These are phyloP conservation scores for Colletotrichum neosansevieriae DNA, from an alignment of 2,329 filamentous ascomycete species.

Conservation along the genomic window DNA sequence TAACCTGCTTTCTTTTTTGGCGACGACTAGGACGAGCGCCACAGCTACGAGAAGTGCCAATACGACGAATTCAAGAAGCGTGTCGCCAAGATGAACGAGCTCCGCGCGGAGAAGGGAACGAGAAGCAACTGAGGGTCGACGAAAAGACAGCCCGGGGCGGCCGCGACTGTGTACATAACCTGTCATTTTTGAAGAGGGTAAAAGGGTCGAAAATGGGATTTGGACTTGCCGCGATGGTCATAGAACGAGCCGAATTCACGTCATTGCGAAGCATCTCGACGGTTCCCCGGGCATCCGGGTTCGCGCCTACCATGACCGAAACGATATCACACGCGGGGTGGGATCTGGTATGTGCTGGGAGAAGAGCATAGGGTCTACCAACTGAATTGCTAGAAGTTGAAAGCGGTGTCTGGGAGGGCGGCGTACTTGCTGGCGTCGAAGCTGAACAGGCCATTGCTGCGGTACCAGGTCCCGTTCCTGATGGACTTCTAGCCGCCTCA, in stretches of 20 bases:
- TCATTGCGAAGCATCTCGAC: constrained; percentile 20
- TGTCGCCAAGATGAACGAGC: constrained; percentile 98
- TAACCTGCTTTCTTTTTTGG: constrained; percentile 23
- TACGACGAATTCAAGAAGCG: constrained; percentile 99
- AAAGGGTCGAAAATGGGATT: constrained; percentile 22
- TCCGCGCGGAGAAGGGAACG: constrained; percentile 84
- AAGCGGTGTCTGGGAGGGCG: too few species aligned
- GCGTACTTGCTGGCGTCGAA: too few species aligned
- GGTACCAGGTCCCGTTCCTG: too few species aligned
- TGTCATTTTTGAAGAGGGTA: constrained; percentile 18
- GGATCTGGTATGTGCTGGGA: too few species aligned
- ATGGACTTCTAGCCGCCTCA: too few species aligned
- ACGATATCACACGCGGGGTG: too few species aligned
- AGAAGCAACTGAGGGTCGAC: constrained; percentile 78
- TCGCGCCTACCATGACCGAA: too few species aligned
- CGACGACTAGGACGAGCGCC: constrained; percentile 82
- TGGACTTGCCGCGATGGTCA: constrained; percentile 26
- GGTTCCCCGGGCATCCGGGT: too few species aligned
- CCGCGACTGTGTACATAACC: constrained; percentile 40
- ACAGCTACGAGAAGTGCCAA: constrained; percentile 99
- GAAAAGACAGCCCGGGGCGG: constrained; percentile 24
- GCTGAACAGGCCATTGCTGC: too few species aligned
- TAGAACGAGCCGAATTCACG: constrained; percentile 40
- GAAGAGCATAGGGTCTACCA: too few species aligned
- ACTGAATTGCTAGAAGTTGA: too few species aligned